Percentiles rank a stretch among this genome's conserved stretches.
These are phyloP conservation scores for Fusarium sp. DNA, from an alignment of 2,329 filamentous ascomycete species.

Conservation along the genomic window DNA sequence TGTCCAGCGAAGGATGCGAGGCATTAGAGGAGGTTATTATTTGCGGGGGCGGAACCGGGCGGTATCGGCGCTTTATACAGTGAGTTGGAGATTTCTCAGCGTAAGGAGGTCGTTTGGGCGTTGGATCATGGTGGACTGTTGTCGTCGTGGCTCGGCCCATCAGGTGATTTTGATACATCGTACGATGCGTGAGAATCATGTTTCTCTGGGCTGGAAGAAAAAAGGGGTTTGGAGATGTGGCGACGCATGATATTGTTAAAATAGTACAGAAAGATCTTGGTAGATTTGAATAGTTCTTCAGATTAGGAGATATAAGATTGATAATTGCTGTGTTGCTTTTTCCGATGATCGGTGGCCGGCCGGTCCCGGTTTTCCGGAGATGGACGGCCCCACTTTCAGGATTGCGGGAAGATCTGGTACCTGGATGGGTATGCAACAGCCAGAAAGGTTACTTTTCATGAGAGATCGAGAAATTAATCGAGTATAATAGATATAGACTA, in stretches of 20 bases:
- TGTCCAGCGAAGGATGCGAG: constrained; percentile 45
- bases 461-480: not conserved
- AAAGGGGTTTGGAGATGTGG: not conserved
- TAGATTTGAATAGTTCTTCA: not conserved
- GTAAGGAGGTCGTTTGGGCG: not conserved
- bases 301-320: not conserved
- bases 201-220: constrained; percentile 15
- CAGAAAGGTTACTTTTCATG: not conserved
- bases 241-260: not conserved
- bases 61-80: constrained; percentile 42
- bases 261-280: not conserved
- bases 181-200: constrained; percentile 27
- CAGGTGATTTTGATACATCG: constrained; percentile 35
- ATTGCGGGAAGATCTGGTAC: not conserved
- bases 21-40: constrained; percentile 29
- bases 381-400: constrained; percentile 11
- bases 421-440: not conserved
- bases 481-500: not conserved
- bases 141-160: constrained; percentile 26
- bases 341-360: not conserved
- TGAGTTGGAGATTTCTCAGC: not conserved
- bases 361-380: constrained; percentile 7
- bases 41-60: constrained; percentile 21
- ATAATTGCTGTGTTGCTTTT: not conserved
- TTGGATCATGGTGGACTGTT: constrained; percentile 38